phyloP scores from a whole-genome alignment of 371 early-diverging fungal species.

The Synchytrium microbalum region DNA sequence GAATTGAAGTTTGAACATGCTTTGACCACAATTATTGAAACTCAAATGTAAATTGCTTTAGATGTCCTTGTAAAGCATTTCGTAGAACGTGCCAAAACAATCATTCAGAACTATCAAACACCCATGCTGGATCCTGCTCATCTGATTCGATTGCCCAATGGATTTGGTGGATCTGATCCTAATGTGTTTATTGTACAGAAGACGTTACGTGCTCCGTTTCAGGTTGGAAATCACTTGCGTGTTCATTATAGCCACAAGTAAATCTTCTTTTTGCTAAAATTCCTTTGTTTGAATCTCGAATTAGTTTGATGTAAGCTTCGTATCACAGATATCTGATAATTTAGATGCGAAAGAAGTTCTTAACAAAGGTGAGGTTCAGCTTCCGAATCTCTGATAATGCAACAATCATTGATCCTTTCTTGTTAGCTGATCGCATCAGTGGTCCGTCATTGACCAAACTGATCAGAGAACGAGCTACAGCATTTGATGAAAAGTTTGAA shows the following conservation, averaged over 20 bases:
- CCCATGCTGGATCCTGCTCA: not conserved
- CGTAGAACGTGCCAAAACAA: not conserved
- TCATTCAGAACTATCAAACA: not conserved
- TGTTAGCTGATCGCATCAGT: not conserved
- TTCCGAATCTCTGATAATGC: not conserved
- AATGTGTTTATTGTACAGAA: conserved; percentile 33
- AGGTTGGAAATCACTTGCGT: not conserved
- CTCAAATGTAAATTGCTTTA: no score
- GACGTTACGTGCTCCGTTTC: conserved; percentile 27
- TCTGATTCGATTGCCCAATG: not conserved
- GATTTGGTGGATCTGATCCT: conserved; percentile 8
- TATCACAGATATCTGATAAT: conserved; percentile 16
- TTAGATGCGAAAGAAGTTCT: not conserved
- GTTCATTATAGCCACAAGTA: not conserved
- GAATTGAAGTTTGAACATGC: not conserved
- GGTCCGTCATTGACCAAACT: conserved; percentile 17
- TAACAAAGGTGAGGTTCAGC: conserved; percentile 5
- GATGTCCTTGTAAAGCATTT: not conserved
- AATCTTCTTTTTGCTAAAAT: not conserved
- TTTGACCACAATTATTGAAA: not conserved
- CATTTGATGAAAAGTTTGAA: conserved; percentile 73
- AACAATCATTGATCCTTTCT: not conserved
- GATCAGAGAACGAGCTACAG: conserved; percentile 11
- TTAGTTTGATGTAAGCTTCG: conserved; percentile 31
- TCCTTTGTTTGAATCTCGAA: not conserved